Evolutionary conservation across 1,284 basidiomycete genomes (phyloP).

Genomic region (Heterobasidion irregulare): DNA sequence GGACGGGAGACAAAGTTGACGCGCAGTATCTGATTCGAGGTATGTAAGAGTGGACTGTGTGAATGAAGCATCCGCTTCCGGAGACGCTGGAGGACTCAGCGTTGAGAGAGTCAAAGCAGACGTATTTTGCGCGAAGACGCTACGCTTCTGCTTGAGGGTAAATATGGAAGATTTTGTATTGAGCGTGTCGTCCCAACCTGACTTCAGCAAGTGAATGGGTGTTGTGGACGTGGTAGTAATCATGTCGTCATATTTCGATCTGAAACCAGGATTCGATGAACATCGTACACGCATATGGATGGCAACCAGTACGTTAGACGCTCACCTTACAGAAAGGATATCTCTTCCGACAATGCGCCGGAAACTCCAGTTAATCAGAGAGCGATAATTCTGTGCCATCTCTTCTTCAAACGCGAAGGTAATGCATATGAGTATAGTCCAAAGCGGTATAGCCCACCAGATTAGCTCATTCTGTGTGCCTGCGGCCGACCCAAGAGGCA

Average conservation of each 20-base stretch:
- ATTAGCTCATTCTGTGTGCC: slow-evolving; percentile 17
- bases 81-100: slow-evolving; percentile 11
- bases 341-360: slow-evolving; percentile 1
- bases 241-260: slow-evolving; percentile 3
- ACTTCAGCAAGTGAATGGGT: slow-evolving; percentile 27
- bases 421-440: slow-evolving; percentile 30
- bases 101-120: slow-evolving; percentile 16
- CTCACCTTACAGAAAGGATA: slow-evolving; percentile 19
- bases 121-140: slow-evolving; percentile 12
- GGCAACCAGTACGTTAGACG: slow-evolving; percentile 7
- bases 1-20: slow-evolving; percentile 10
- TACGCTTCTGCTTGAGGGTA: slow-evolving; percentile 12
- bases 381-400: slow-evolving; percentile 16
- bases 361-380: slow-evolving; percentile 15
- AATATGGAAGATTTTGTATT: slow-evolving; percentile 21
- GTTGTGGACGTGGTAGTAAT: slow-evolving; percentile 14
- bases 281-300: slow-evolving; percentile 1
- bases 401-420: slow-evolving; percentile 26
- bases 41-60: slow-evolving; percentile 39
- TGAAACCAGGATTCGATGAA: neutral
- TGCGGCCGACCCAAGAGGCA: slow-evolving; percentile 12
- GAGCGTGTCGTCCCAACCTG: slow-evolving; percentile 47
- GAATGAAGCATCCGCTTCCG: slow-evolving; percentile 34
- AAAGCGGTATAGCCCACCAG: slow-evolving; percentile 34
- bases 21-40: slow-evolving; percentile 22